Base-by-base conservation (phyloP, 257 asterid species). In the Ilex aquifolium region DNA sequence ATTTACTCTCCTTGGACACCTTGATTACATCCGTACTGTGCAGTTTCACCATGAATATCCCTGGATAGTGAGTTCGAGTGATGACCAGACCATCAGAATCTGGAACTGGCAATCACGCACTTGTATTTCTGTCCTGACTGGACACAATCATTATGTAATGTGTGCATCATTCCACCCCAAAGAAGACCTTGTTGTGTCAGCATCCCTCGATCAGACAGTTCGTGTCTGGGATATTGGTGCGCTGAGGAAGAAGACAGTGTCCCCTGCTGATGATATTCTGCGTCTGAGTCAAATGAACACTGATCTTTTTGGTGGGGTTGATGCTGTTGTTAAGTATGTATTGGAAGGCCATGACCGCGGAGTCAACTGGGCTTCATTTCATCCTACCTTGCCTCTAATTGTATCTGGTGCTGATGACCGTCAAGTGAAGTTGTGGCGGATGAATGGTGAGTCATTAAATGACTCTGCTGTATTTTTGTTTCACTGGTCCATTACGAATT, bases 31-130 rank as follows among this genome's bases (percentile, higher is more conserved):
- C 64, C 82, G 99, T 30, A 93, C 97, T 1, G 97, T 90, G 53
- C 99, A 93, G 56, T 93, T 93, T 72, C 99, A 93, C 78, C 99
- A 93, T 31, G 99, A 90, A 79, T 74, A 77, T 77, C 99, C 99
- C 44, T 90, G 99, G 99, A 93, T 93, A 2, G 90, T 93, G 32
- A 93, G 99, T 79, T 95, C 97, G 39, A 87, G 96, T 77, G 99
- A 90, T 79, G 99, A 93, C 63, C 99, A 93, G 80, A 93, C 99
- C 31, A 93, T 93, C 62, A 81, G 99, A 73, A 85, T 93, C 69
- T 93, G 99, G 99, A 93, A 93, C 61, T 93, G 99, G 99, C 99
- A 93, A 60, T 93, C 99, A 2, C 93, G 99, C 4, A 87, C 92
- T 57, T 90, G 97, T 78, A 79, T 93, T 58, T 87, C 99, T 21